A percentile compares a stretch with the other conserved stretches of the same genome.
Conservation (phyloP, 2,329 filamentous ascomycete genomes). For the Neopestalotiopsis rosae region DNA sequence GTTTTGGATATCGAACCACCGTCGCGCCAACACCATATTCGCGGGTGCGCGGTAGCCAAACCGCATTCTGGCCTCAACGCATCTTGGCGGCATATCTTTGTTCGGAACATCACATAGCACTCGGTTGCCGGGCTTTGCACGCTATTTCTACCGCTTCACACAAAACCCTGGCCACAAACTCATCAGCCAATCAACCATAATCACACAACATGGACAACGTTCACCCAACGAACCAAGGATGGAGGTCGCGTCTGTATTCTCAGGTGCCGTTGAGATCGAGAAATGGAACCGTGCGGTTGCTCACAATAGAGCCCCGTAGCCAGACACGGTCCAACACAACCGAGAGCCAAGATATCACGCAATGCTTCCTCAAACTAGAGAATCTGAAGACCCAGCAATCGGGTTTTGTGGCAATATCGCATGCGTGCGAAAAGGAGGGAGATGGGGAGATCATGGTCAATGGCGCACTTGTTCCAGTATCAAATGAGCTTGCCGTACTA, state of each 20-base stretch:
- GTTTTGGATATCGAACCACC: background rate
- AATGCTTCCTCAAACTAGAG: slow-evolving; percentile 28
- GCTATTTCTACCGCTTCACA: background rate
- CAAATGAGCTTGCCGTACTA: slow-evolving; percentile 21
- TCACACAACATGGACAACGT: background rate
- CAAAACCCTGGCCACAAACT: background rate
- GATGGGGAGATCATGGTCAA: slow-evolving; percentile 18
- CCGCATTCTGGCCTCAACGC: background rate
- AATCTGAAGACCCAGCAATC: slow-evolving; percentile 24
- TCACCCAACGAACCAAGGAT: background rate
- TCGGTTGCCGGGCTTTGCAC: background rate
- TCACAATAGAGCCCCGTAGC: slow-evolving; percentile 28
- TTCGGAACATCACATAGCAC: background rate
- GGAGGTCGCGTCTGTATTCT: slow-evolving; percentile 30
- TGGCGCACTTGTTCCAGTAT: background rate
- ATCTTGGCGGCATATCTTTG: background rate
- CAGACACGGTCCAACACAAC: slow-evolving; percentile 19
- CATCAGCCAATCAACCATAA: background rate
- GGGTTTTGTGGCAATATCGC: slow-evolving; percentile 26
- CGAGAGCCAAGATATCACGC: slow-evolving; percentile 20
- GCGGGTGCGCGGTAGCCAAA: background rate
- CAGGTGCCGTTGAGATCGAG: slow-evolving; percentile 27
- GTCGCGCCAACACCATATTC: background rate
- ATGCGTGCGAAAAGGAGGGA: slow-evolving; percentile 23
- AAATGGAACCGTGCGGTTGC: slow-evolving; percentile 29